Percentiles rank a stretch among this genome's conserved stretches.
phyloP scores from a whole-genome alignment of 1,284 basidiomycete species.

The Boletus smithii region DNA sequence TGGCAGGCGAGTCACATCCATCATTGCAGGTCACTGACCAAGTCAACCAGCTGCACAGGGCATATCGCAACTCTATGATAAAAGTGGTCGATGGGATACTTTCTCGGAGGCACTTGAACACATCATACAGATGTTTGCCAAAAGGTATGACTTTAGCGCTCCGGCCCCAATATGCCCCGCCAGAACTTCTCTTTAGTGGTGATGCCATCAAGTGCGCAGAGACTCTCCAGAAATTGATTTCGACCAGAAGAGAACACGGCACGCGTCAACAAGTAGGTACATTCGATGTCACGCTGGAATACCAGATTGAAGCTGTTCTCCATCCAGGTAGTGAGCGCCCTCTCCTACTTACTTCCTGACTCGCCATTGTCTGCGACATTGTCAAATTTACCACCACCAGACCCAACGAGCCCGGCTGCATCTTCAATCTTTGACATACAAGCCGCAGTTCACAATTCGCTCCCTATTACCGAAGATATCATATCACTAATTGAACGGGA shows the following conservation, averaged over 20 bases:
- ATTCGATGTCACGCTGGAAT: neutral
- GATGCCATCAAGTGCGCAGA: slow-evolving; percentile 82
- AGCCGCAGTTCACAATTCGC: slow-evolving; percentile 63
- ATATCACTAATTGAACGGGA: slow-evolving; percentile 51
- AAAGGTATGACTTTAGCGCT: slow-evolving; percentile 44
- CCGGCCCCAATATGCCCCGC: neutral
- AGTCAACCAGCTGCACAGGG: slow-evolving; percentile 45
- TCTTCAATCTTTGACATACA: slow-evolving; percentile 59
- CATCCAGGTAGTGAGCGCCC: slow-evolving; percentile 65
- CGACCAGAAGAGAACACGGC: slow-evolving; percentile 60
- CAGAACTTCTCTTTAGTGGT: slow-evolving; percentile 42
- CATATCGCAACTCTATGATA: slow-evolving; percentile 71
- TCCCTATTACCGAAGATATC: slow-evolving; percentile 69
- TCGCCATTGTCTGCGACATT: slow-evolving; percentile 69
- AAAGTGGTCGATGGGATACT: slow-evolving; percentile 57
- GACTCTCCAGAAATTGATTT: slow-evolving; percentile 73
- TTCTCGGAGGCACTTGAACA: slow-evolving; percentile 52
- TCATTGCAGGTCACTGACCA: neutral
- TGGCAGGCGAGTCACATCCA: slow-evolving; percentile 62
- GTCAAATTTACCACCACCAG: slow-evolving; percentile 66
- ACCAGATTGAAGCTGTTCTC: slow-evolving; percentile 1
- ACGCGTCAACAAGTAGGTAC: slow-evolving; percentile 52
- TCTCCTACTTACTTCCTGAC: slow-evolving; percentile 72
- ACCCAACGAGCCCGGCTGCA: slow-evolving; percentile 69
- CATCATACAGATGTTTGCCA: slow-evolving; percentile 52